Evolutionary conservation across 1,284 basidiomycete species (phyloP), one percentile per base, ranked within the genome.

Genomic region (Ustilago hordei): DNA sequence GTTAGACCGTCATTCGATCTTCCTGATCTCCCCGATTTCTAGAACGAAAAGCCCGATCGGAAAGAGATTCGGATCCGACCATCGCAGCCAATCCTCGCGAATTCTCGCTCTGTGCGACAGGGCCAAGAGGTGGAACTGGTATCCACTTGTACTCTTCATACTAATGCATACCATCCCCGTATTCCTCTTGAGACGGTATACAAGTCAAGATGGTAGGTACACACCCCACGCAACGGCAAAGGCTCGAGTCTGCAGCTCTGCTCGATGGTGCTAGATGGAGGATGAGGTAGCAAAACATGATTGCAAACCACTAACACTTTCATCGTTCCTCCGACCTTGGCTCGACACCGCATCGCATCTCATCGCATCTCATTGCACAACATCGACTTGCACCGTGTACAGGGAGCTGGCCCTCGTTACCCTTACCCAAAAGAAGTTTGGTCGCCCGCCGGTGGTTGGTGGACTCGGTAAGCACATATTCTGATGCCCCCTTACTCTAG

Each of bases 341-440:
- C 48, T 17, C 28, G 11, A 11, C 48, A 39, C 38, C 23, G 23
- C 23, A 28, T 19, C n/a, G 19, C 8, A 45, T 45, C n/a, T 4
- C 43, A 9, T 45, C 17, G 39, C 17, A 41, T 41, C 39, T 1
- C 43, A 11, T 45, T 7, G 39, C 17, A 41, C 17, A 12, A 41
- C 13, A 38, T 38, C 36, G 36, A 32, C 17, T 55, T 32, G 5
- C 8, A 17, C 15, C 23, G 23, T 35, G 31, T 32, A 54, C 63
- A 84, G 79, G 86, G 86, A 75, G 86, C 85, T 71, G 86, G 87
- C 66, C 85, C 86, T 76, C 89, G 88, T 75, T 90, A 88, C 83
- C 88, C 89, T 60, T 90, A 88, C 85, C 89, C 89, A 35, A 89
- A 89, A 86, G 88, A 89, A 82, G 89, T 90, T 69, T 90, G 89